Percentiles rank a stretch among this genome's conserved stretches.
Conservation (phyloP, 306 rosid genomes). For the Trifolium fragiferum region DNA sequence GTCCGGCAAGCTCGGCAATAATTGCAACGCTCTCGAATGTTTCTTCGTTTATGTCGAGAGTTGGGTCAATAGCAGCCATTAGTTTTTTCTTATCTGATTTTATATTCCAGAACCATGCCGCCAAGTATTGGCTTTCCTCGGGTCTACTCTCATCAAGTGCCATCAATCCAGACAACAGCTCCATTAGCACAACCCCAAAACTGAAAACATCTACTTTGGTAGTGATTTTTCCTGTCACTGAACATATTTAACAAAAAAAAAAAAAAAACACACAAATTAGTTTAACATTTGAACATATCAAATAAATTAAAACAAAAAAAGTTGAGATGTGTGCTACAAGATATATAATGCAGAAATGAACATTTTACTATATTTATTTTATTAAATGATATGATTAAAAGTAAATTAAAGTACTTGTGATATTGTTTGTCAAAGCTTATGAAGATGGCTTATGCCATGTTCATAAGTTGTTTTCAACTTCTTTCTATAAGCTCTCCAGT, state of each 20-base stretch:
- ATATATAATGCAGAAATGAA: not conserved
- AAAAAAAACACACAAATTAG: slow-evolving; percentile 53
- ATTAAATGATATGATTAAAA: slow-evolving; percentile 13
- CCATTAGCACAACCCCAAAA: slow-evolving; percentile 98
- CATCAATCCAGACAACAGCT: slow-evolving; percentile 88
- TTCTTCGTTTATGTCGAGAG: slow-evolving; percentile 77
- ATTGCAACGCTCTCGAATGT: slow-evolving; percentile 64
- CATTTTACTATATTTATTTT: not conserved
- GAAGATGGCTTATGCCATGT: no score
- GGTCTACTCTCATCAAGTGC: slow-evolving; percentile 90
- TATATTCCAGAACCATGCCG: slow-evolving; percentile 97
- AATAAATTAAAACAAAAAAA: slow-evolving; percentile 5
- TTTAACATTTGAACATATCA: slow-evolving; percentile 15
- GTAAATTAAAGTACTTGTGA: not conserved
- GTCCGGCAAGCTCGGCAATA: slow-evolving; percentile 91
- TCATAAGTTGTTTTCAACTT: no score
- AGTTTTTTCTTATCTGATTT: slow-evolving; percentile 85
- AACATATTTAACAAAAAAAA: slow-evolving; percentile 41
- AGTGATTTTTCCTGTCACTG: slow-evolving; percentile 98
- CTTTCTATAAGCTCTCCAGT: no score
- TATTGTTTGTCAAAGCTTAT: no score
- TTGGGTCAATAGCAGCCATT: slow-evolving; percentile 77
- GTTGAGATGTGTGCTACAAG: not conserved
- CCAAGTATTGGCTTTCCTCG: slow-evolving; percentile 90
- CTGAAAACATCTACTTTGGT: slow-evolving; percentile 98